phyloP scores from a whole-genome alignment of 345 rosid genomes.

The Stellera chamaejasme region DNA sequence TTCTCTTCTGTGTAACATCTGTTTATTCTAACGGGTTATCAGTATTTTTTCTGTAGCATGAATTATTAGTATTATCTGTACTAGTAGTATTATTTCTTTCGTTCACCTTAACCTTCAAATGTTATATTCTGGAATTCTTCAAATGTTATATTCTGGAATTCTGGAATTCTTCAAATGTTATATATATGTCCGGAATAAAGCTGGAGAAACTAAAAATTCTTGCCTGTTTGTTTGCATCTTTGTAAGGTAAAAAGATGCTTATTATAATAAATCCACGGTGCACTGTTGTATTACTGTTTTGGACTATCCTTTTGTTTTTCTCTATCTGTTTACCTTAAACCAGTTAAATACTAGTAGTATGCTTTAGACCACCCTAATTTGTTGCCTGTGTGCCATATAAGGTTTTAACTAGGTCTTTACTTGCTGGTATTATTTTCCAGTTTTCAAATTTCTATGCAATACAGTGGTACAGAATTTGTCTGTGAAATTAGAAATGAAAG shows the following conservation, averaged over 20 bases:
- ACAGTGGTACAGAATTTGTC: not conserved
- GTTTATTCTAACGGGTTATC: not conserved
- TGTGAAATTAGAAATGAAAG: slow-evolving; percentile 11
- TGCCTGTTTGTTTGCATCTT: not conserved
- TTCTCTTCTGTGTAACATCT: not conserved
- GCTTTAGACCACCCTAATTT: no score
- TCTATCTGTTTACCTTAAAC: not conserved
- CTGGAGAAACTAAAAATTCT: no score
- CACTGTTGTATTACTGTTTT: not conserved
- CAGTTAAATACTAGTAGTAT: no score
- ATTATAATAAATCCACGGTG: not conserved
- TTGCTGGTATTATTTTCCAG: not conserved
- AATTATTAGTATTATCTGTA: not conserved
- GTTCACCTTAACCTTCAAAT: no score
- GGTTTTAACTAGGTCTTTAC: no score
- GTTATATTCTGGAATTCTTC: not conserved
- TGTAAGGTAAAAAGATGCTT: not conserved
- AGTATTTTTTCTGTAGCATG: not conserved
- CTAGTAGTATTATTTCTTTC: not conserved
- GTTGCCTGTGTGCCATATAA: no score
- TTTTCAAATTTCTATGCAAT: not conserved
- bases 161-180: no score
- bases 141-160: not conserved
- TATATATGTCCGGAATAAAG: not conserved
- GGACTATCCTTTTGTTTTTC: not conserved